Conservation (phyloP, 352 stramenopile species). For the Phytophthora fragariaefolia region DNA sequence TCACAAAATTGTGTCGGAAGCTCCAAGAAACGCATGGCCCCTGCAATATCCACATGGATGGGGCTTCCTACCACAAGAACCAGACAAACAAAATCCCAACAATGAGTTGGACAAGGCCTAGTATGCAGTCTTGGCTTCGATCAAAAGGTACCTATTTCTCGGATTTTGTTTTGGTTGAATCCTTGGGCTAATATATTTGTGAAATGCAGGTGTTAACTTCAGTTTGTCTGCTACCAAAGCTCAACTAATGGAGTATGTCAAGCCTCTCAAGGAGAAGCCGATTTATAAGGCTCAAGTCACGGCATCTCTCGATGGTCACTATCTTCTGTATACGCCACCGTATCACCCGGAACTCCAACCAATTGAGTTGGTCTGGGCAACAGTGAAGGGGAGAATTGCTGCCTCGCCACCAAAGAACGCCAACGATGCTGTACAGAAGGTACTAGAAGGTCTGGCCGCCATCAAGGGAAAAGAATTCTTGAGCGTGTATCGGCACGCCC, state of each 20-base stretch:
- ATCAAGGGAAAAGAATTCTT: neutral
- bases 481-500: neutral
- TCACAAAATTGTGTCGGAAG: neutral
- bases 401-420: neutral
- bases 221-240: neutral
- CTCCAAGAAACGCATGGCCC: neutral
- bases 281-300: constrained; percentile 1
- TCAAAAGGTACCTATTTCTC: neutral
- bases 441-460: no score
- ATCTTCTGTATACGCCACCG: neutral
- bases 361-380: constrained; percentile 6
- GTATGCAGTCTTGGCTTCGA: neutral
- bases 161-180: neutral
- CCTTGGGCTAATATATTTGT: constrained; percentile 1
- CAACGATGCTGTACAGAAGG: constrained; percentile 2
- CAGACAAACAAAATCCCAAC: constrained; percentile 10
- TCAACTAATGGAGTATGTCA: neutral
- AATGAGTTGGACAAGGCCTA: neutral
- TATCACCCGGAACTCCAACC: constrained; percentile 7
- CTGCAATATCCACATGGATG: constrained; percentile 6
- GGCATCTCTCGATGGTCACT: neutral
- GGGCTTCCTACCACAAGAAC: constrained; percentile 5
- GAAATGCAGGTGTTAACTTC: neutral
- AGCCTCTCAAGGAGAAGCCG: neutral
- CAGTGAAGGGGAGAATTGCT: neutral